phyloP scores from a whole-genome alignment of 2,329 filamentous ascomycete genomes.

The Diplodia scrobiculata region DNA sequence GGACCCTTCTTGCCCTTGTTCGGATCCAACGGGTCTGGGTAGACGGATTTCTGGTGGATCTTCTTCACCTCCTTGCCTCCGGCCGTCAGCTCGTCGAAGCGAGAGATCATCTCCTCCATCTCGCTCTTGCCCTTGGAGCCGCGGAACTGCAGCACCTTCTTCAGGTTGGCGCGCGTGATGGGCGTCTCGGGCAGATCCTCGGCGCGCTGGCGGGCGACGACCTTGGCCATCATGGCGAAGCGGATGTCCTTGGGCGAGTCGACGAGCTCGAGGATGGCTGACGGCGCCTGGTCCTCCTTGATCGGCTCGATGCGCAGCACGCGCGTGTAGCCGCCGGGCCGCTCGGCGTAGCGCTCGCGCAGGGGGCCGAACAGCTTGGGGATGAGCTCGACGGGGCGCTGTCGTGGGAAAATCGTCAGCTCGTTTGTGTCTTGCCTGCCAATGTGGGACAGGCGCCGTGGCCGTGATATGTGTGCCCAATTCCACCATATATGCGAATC shows the following conservation, averaged over 20 bases:
- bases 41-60: conserved; percentile 22
- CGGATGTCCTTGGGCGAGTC: conserved; percentile 93
- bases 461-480: neutral
- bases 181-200: conserved; percentile 63
- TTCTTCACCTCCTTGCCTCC: conserved; percentile 24
- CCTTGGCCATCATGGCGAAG: conserved; percentile 88
- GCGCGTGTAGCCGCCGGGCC: conserved; percentile 91
- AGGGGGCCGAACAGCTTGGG: conserved; percentile 88
- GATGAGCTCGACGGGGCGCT: conserved; percentile 57
- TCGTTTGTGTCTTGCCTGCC: too few relatives aligned
- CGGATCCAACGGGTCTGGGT: conserved; percentile 24
- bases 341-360: conserved; percentile 71
- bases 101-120: conserved; percentile 63
- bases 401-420: neutral
- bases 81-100: conserved; percentile 37
- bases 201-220: conserved; percentile 64
- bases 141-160: conserved; percentile 79
- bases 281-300: conserved; percentile 83
- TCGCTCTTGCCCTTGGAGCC: conserved; percentile 62
- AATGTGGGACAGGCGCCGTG: neutral
- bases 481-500: neutral
- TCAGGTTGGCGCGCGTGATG: conserved; percentile 74
- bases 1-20: conserved; percentile 26
- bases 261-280: conserved; percentile 90
- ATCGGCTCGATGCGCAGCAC: conserved; percentile 89